These are phyloP conservation scores for Piper betle DNA, from an alignment of 164 flowering plant species.

Conservation along the genomic window DNA sequence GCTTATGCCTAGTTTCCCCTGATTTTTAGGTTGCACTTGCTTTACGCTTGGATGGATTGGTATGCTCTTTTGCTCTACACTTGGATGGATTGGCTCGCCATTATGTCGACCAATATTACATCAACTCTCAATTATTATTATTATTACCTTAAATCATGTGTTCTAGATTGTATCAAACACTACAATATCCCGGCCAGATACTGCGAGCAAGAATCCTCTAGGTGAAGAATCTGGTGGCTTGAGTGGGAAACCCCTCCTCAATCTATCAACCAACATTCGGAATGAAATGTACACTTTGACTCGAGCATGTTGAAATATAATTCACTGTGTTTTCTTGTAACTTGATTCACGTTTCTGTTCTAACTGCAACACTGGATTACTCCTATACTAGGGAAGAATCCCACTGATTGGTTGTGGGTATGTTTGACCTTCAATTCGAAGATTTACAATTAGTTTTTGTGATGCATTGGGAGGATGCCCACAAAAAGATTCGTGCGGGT, in stretches of 20 bases:
- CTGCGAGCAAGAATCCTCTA: conserved; percentile 43
- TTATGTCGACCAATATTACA: neutral
- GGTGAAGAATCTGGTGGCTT: conserved; percentile 82
- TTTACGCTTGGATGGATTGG: conserved; percentile 94
- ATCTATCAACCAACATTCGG: conserved; percentile 60
- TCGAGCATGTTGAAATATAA: conserved; percentile 37
- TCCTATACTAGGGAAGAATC: conserved; percentile 58
- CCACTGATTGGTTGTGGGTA: conserved; percentile 97
- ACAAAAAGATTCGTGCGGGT: too few species aligned
- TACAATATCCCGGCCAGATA: conserved; percentile 82
- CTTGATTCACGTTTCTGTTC: neutral
- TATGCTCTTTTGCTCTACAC: conserved; percentile 15
- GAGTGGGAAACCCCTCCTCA: conserved; percentile 88
- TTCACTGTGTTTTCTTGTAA: neutral
- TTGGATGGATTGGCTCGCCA: neutral
- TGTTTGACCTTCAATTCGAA: neutral
- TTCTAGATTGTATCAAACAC: conserved; percentile 89
- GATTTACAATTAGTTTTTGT: too few species aligned
- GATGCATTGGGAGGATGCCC: too few species aligned
- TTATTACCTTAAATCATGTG: neutral
- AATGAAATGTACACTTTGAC: conserved; percentile 90
- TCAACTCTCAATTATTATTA: neutral
- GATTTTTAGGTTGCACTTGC: conserved; percentile 79
- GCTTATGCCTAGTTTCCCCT: neutral
- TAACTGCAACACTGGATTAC: neutral